phyloP scores from a whole-genome alignment of 2,329 filamentous ascomycete species.

The Coniosporium tulheliwenetii region DNA sequence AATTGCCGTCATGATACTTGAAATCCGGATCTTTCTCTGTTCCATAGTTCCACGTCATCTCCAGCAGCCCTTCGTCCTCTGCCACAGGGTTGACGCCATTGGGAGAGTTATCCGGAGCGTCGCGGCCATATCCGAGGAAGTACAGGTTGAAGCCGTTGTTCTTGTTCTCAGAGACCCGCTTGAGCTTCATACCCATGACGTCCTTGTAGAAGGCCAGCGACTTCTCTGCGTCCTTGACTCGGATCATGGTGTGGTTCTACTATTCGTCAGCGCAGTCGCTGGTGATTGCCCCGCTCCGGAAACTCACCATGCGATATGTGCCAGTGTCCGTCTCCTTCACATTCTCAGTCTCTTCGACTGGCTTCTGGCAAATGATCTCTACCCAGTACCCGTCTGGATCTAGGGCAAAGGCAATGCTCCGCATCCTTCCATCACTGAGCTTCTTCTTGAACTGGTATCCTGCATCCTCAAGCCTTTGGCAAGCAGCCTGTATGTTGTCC shows the following conservation, averaged over 20 bases:
- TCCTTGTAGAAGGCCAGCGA: constrained; percentile 46
- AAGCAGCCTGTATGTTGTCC: constrained; percentile 66
- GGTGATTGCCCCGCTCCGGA: neutral
- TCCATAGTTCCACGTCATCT: constrained; percentile 72
- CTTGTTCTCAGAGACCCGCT: constrained; percentile 55
- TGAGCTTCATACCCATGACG: constrained; percentile 71
- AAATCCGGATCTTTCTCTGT: constrained; percentile 77
- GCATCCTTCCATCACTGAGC: constrained; percentile 74
- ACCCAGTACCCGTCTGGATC: constrained; percentile 42
- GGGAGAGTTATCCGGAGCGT: constrained; percentile 33
- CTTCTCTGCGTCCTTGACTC: constrained; percentile 52
- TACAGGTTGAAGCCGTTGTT: constrained; percentile 74
- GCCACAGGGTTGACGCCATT: constrained; percentile 44
- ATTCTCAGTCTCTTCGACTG: constrained; percentile 54
- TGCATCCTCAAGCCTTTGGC: constrained; percentile 74
- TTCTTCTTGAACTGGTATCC: constrained; percentile 95
- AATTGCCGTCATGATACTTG: constrained; percentile 84
- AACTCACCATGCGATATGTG: constrained; percentile 51
- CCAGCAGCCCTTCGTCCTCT: constrained; percentile 67
- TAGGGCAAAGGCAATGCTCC: constrained; percentile 74
- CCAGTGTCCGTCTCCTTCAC: constrained; percentile 55
- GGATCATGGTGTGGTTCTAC: constrained; percentile 84
- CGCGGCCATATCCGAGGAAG: constrained; percentile 62
- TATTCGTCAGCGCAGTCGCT: constrained; percentile 25
- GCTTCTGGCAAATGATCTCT: constrained; percentile 62